Base-by-base conservation (phyloP, 2,329 filamentous ascomycete species). In the Beauveria brongniartii region DNA sequence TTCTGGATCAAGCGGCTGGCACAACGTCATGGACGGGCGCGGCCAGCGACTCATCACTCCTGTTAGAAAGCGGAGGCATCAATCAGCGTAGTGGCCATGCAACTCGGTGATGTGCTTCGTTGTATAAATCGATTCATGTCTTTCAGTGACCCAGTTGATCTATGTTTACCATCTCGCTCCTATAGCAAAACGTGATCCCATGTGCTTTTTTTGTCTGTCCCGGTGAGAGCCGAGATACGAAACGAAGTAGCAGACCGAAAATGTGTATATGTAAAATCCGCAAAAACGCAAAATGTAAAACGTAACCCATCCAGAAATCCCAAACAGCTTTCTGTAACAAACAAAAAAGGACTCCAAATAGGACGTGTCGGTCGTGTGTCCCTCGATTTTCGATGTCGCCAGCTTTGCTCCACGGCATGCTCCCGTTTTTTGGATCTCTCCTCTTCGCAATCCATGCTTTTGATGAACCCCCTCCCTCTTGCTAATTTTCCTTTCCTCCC, bases 81-180 rank as follows among this genome's bases (percentile, higher is more conserved):
- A 16, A 37, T 16, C 14, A 37, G 12, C 34, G 14, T 16, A 37
- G 12, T 14, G 14, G 34, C 34, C 34, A 37, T 37, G 34, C 12
- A 37, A 16, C 34, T 37, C 12, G 34, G 12, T 37, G 12, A 14
- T 37, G 12, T 16, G 12, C 34, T 37, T 37, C 34, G 12, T 37
- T 37, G 14, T 16, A 14, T 37, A 14, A 16, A 16, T 37, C 12
- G 14, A 20, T 53, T 53, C 40, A 37, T 44, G 40, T 53, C 26
- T 43, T 59, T 46, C 34, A 52, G 37, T 59, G 40, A 40, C 37
- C 56, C 26, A 52, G 26, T 53, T 34, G 40, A 52, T 59, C 40
- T 59, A 53, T 59, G 40, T 59, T 46, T 48, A 53, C 26, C 48
- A 59, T 59, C 48, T 59, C 48, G 56, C 48, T 53, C 52, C 56